A percentile compares a stretch with the other conserved stretches of the same genome.
Evolutionary conservation across 2,329 filamentous ascomycete genomes (phyloP).

Genomic region (Tolypocladium ovalisporum): DNA sequence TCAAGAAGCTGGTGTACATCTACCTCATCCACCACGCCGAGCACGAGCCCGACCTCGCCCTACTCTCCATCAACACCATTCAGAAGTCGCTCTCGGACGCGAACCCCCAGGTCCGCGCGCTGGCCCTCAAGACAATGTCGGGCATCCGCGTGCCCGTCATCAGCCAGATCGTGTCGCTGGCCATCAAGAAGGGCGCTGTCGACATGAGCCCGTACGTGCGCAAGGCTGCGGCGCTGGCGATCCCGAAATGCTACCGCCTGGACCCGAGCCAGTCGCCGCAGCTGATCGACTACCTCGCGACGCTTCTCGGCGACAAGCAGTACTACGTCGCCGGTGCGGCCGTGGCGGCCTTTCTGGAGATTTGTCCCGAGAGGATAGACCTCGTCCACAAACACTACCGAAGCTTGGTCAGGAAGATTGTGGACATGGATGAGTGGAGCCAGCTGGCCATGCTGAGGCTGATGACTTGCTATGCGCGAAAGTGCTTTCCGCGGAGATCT

Average conservation of each 20-base stretch:
- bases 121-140: constrained; percentile 93
- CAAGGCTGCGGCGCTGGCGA: constrained; percentile 83
- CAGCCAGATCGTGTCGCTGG: constrained; percentile 90
- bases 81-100: constrained; percentile 92
- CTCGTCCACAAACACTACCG: constrained; percentile 87
- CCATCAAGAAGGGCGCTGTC: constrained; percentile 84
- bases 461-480: constrained; percentile 74
- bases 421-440: constrained; percentile 99
- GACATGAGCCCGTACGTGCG: constrained; percentile 94
- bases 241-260: constrained; percentile 89
- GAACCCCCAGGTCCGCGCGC: constrained; percentile 80
- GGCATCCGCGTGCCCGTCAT: constrained; percentile 96
- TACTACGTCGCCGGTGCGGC: constrained; percentile 96
- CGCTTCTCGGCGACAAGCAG: constrained; percentile 76
- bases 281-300: constrained; percentile 69
- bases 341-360: constrained; percentile 76
- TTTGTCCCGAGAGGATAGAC: constrained; percentile 81
- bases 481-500: constrained; percentile 69
- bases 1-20: constrained; percentile 98
- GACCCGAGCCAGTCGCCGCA: constrained; percentile 80
- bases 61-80: constrained; percentile 97
- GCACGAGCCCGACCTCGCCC: constrained; percentile 85
- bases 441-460: constrained; percentile 75
- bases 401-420: constrained; percentile 73
- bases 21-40: constrained; percentile 96